phyloP scores from a whole-genome alignment of 2,329 filamentous ascomycete genomes.

The Nectriaceae sp. region DNA sequence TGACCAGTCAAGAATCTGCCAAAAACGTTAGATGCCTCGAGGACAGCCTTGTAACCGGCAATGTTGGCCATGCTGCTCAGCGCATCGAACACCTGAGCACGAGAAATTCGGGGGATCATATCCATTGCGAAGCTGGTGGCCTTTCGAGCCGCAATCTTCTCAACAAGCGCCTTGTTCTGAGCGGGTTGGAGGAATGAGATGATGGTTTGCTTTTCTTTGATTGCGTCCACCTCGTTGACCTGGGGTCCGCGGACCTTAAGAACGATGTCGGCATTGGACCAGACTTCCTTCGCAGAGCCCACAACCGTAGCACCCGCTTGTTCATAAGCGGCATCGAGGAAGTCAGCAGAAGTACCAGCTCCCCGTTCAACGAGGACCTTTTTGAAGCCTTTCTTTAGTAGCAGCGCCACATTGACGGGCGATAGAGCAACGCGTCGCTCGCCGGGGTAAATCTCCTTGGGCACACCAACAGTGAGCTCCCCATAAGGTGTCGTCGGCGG shows the following conservation, averaged over 20 bases:
- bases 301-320: slow-evolving; percentile 78
- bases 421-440: slow-evolving; percentile 85
- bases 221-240: slow-evolving; percentile 66
- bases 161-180: slow-evolving; percentile 75
- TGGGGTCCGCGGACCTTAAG: slow-evolving; percentile 82
- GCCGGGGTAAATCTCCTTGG: slow-evolving; percentile 73
- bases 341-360: slow-evolving; percentile 76
- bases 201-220: slow-evolving; percentile 71
- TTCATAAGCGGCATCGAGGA: slow-evolving; percentile 75
- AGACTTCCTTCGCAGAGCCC: slow-evolving; percentile 66
- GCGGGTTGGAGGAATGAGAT: slow-evolving; percentile 83
- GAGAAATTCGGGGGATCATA: slow-evolving; percentile 85
- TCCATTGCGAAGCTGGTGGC: slow-evolving; percentile 89
- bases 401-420: slow-evolving; percentile 76
- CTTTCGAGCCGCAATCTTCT: slow-evolving; percentile 69
- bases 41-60: slow-evolving; percentile 87
- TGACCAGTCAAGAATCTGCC: slow-evolving; percentile 87
- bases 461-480: slow-evolving; percentile 75
- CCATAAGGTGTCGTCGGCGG: slow-evolving; percentile 63
- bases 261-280: slow-evolving; percentile 74
- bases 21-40: slow-evolving; percentile 88
- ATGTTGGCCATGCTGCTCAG: slow-evolving; percentile 94
- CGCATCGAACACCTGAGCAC: slow-evolving; percentile 86
- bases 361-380: slow-evolving; percentile 78
- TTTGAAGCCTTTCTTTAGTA: slow-evolving; percentile 84